Base-by-base conservation (phyloP, 148 eudicot species). In the Nepenthes mirabilis region DNA sequence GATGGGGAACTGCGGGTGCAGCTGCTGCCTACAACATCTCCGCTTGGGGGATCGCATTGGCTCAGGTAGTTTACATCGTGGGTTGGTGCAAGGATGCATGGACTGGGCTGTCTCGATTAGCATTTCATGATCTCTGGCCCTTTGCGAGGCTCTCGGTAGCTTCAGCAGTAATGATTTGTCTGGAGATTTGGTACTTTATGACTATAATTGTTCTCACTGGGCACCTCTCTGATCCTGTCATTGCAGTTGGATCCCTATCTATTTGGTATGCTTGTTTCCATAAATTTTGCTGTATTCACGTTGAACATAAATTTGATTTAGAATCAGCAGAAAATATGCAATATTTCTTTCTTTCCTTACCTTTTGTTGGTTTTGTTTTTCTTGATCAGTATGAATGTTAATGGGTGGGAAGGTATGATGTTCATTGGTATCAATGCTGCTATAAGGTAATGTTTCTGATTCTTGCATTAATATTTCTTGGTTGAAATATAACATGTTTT, bases 381-480 rank as follows among this genome's bases (percentile, higher is more conserved):
- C 23, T 33, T 40, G 43, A 32, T 75, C 83, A 91, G 97, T 77
- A 91, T 91, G 97, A 91, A 91, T 60, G 68, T 91, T 56, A 83
- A 91, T 75, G 97, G 97, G 34, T 91, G 95, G 95, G 97, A 91
- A 85, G 97, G 90, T 64, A 88, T 91, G 95, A n/a, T 91, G 59
- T 91, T 87, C 73, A 83, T 91, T 37, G 97, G 97, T 60, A 79
- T 91, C 36, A 85, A 91, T 81, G 95, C 93, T 63, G 97, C 97
- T 32, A 76, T 88, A 67, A 77, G 97, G 97, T 87, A 68, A 58
- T 10, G 45, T 49, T 6, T 1, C 52, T 49, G 13, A 11, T 49
- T 49, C 52, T 49, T 5, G n/a, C 13, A 49, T 49, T 49, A 10
- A 49, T 49, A 2, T 10, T 49, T 49, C 14, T 11, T 23, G 23